phyloP scores from a whole-genome alignment of 176 grass and related monocot genomes.

The Musa troglodytarum region DNA sequence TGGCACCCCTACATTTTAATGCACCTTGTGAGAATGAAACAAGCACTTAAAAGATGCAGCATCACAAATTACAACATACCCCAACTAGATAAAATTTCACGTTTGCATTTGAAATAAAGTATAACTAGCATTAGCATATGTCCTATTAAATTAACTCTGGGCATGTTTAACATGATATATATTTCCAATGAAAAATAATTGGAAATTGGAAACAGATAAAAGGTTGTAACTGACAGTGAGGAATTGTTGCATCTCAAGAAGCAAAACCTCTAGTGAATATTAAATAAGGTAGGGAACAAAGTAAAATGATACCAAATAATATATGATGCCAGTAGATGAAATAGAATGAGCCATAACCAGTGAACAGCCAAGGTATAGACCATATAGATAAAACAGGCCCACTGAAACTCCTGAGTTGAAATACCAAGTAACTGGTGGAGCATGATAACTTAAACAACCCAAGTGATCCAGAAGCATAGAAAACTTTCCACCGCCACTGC shows the following conservation, averaged over 20 bases:
- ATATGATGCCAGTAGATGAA: background rate
- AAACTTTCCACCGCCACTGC: slow-evolving; percentile 6
- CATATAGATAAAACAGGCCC: background rate
- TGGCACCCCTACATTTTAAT: no score
- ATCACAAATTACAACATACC: no score
- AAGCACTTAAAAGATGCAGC: no score
- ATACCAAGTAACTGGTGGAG: slow-evolving; percentile 4
- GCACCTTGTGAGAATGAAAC: no score
- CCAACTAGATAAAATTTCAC: no score
- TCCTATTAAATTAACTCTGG: no score
- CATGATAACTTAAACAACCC: background rate
- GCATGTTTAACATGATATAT: no score
- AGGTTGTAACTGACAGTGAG: background rate
- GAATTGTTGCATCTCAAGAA: background rate
- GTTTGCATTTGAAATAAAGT: no score
- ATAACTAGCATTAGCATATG: no score
- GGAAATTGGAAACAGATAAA: background rate
- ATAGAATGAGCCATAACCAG: background rate
- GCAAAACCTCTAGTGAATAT: background rate
- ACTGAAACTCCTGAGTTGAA: background rate
- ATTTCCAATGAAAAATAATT: no score
- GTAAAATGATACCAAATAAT: background rate
- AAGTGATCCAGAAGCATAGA: slow-evolving; percentile 7
- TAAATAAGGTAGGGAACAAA: slow-evolving; percentile 6
- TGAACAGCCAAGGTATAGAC: background rate